phyloP scores from a whole-genome alignment of 768 basidiomycete species.

The Cytidiella melzeri region DNA sequence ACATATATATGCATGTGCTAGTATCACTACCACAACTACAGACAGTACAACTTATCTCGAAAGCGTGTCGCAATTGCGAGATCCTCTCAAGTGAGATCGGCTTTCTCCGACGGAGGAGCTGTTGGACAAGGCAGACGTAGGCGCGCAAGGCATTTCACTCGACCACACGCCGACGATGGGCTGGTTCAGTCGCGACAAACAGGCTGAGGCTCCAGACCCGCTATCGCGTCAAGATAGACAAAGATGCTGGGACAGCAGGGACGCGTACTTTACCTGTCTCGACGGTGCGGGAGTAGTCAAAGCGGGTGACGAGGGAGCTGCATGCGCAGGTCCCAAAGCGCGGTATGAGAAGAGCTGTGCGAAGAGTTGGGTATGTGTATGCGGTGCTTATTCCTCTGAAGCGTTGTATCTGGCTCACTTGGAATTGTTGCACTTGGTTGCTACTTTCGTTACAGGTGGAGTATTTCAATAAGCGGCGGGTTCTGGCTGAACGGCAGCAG shows the following conservation, averaged over 20 bases:
- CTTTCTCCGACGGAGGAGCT: not conserved
- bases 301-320: conserved; percentile 62
- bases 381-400: not conserved
- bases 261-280: conserved; percentile 81
- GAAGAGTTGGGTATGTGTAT: conserved; percentile 75
- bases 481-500: conserved; percentile 76
- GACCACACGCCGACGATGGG: conserved; percentile 23
- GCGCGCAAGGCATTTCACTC: too few species aligned
- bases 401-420: not conserved
- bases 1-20: too few species aligned
- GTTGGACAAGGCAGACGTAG: too few species aligned
- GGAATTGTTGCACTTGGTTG: not conserved
- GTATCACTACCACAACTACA: too few species aligned
- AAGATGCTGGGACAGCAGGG: conserved; percentile 81
- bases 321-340: conserved; percentile 52
- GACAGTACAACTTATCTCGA: too few species aligned
- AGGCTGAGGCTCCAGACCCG: conserved; percentile 33
- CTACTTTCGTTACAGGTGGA: conserved; percentile 54
- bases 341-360: conserved; percentile 72
- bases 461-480: conserved; percentile 89
- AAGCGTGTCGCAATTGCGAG: too few species aligned
- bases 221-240: conserved; percentile 61
- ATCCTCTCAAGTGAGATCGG: too few species aligned
- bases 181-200: conserved; percentile 33
- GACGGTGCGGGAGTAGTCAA: conserved; percentile 63